Evolutionary conservation across 2,329 filamentous ascomycete species (phyloP).

Genomic region (Colletotrichum euphorbiae): DNA sequence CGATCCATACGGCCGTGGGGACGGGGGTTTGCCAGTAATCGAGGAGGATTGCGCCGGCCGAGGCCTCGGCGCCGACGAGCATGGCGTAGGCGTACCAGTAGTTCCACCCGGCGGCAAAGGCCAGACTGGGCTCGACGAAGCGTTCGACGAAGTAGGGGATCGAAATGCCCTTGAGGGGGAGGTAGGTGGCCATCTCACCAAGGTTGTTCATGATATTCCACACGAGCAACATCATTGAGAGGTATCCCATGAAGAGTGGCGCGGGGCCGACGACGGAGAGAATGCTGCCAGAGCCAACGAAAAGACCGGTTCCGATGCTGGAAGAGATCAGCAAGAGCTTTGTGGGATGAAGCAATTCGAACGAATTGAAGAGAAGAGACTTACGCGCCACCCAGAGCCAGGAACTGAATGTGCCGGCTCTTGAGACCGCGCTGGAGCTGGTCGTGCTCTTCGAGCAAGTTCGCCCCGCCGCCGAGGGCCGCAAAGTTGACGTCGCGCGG

Average conservation of each 20-base stretch:
- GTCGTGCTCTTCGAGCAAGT: slow-evolving; percentile 52
- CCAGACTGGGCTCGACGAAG: slow-evolving; percentile 66
- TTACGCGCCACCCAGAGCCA: slow-evolving; percentile 63
- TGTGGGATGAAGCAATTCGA: not conserved
- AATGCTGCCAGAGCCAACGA: slow-evolving; percentile 70
- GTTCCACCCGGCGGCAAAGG: slow-evolving; percentile 70
- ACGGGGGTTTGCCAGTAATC: slow-evolving; percentile 69
- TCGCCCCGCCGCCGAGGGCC: slow-evolving; percentile 43
- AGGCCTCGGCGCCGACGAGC: slow-evolving; percentile 67
- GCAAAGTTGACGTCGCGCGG: slow-evolving; percentile 42
- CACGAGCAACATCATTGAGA: slow-evolving; percentile 65
- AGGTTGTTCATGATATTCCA: slow-evolving; percentile 67
- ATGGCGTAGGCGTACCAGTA: slow-evolving; percentile 73
- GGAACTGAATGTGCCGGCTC: slow-evolving; percentile 70
- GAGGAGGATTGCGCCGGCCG: slow-evolving; percentile 68
- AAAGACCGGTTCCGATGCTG: slow-evolving; percentile 72
- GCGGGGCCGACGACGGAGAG: slow-evolving; percentile 69
- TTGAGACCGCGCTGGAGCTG: slow-evolving; percentile 69
- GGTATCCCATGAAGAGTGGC: slow-evolving; percentile 77
- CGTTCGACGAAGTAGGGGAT: slow-evolving; percentile 67
- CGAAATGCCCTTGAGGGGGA: slow-evolving; percentile 67
- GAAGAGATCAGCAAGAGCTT: slow-evolving; percentile 17
- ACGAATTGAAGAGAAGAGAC: slow-evolving; percentile 31
- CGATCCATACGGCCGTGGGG: slow-evolving; percentile 68
- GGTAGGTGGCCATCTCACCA: slow-evolving; percentile 66